Evolutionary conservation across 1,139 yeast species (phyloP), one percentile per base, ranked within the genome.

Genomic region (Yamadazyma diospyri): DNA sequence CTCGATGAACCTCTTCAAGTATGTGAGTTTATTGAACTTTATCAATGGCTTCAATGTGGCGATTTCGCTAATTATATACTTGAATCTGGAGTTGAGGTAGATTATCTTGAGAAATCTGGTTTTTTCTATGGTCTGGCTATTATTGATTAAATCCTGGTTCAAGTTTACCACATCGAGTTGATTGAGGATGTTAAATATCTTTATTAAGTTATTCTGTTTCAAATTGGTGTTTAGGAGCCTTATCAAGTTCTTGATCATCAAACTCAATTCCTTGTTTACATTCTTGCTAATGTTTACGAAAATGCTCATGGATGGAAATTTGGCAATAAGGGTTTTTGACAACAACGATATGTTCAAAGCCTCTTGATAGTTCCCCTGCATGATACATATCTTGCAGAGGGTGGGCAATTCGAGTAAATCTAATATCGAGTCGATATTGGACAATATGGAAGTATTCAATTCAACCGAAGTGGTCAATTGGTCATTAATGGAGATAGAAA

Each of bases 311-410:
- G 74, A 73, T 2, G 87, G 86, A 54, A 81, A 89, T 37, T 94
- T 65, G 16, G 80, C 73, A 1, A 71, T 64, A 24, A 89, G 62
- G 31, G 94, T 69, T 40, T 79, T 74, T 0, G 84, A 76, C 49
- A 84, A 78, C 27, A 81, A 72, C 12, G 87, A 80, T 12, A 85
- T 74, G 45, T 86, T 95, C 23, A 89, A 70, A 5, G 96, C 88
- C 48, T 88, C 96, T 25, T 88, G 85, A 52, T 88, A 92, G 51
- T 85, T 85, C 0, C 96, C 96, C 34, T 84, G 83, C 33, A 77
- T 68, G 5, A 88, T 86, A 56, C 97, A 86, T n/a, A 89, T 77
- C 35, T 78, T 72, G 25, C 94, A 80, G 33, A 89, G 57, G 2
- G 94, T 72, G 0, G 97, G 97, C 20, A 92, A 62, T 50, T 87